These are phyloP conservation scores for Coniochaeta prunicola DNA, from an alignment of 2,329 filamentous ascomycete species.

Conservation along the genomic window DNA sequence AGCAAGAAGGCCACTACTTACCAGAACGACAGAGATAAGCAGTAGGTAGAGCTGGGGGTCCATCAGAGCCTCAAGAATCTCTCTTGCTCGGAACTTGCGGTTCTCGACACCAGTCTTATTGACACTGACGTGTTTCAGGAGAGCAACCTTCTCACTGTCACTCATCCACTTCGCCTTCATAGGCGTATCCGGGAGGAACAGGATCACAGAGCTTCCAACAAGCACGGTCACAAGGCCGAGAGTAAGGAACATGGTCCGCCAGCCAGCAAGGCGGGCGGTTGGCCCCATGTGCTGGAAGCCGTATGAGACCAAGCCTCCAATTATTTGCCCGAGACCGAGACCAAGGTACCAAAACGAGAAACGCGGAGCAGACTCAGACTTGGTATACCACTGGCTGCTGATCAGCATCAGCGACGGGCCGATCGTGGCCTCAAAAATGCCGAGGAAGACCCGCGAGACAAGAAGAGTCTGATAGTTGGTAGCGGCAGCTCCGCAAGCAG, in stretches of 20 bases:
- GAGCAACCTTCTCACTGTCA: conserved; percentile 32
- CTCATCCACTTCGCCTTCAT: conserved; percentile 33
- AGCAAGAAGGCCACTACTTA: conserved; percentile 23
- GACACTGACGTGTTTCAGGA: conserved; percentile 45
- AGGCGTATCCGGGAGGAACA: conserved; percentile 42
- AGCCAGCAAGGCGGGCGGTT: conserved; percentile 26
- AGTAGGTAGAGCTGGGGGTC: conserved; percentile 47
- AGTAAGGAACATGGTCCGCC: conserved; percentile 43
- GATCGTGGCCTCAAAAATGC: conserved; percentile 54
- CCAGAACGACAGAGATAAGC: conserved; percentile 38
- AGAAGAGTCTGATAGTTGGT: conserved; percentile 46
- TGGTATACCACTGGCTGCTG: conserved; percentile 51
- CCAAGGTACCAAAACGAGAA: conserved; percentile 57
- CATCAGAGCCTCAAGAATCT: conserved; percentile 42
- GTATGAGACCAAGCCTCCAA: conserved; percentile 39
- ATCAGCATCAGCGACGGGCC: conserved; percentile 54
- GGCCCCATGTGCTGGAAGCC: conserved; percentile 44
- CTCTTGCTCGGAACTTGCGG: conserved; percentile 42
- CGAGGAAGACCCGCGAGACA: conserved; percentile 48
- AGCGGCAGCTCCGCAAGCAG: conserved; percentile 44
- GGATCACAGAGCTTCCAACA: conserved; percentile 30
- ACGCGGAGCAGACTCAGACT: conserved; percentile 48
- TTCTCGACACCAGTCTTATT: conserved; percentile 53
- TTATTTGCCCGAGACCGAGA: conserved; percentile 49
- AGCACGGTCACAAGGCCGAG: conserved; percentile 37